Conservation (phyloP, 208 protist genomes). For the Leishmania turanica region DNA sequence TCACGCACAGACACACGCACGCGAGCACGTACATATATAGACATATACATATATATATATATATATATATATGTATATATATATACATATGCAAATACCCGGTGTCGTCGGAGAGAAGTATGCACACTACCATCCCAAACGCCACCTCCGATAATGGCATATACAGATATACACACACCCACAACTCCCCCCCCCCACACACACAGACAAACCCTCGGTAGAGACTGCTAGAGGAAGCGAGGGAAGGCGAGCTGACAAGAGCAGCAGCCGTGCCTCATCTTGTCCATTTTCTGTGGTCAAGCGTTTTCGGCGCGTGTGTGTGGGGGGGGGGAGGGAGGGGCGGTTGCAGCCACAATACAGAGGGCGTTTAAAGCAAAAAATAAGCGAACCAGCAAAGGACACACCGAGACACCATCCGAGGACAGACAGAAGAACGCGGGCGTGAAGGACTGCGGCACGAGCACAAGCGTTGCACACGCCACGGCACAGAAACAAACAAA, state of each 20-base stretch:
- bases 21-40: neutral
- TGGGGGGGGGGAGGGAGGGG: neutral
- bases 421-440: neutral
- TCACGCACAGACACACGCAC: conserved; percentile 3
- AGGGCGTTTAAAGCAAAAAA: neutral
- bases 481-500: neutral
- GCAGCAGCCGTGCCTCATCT: neutral
- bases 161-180: neutral
- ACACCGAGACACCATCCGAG: too few relatives aligned
- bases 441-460: neutral
- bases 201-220: neutral
- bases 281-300: neutral
- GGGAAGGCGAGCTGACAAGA: neutral
- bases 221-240: neutral
- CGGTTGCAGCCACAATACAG: too few relatives aligned
- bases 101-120: neutral
- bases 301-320: neutral
- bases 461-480: neutral
- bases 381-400: neutral
- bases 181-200: neutral
- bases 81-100: neutral
- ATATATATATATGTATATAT: neutral
- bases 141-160: neutral
- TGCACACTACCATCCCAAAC: neutral
- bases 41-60: neutral